phyloP scores from a whole-genome alignment of 768 basidiomycete species.

The Wakefieldia striispora region DNA sequence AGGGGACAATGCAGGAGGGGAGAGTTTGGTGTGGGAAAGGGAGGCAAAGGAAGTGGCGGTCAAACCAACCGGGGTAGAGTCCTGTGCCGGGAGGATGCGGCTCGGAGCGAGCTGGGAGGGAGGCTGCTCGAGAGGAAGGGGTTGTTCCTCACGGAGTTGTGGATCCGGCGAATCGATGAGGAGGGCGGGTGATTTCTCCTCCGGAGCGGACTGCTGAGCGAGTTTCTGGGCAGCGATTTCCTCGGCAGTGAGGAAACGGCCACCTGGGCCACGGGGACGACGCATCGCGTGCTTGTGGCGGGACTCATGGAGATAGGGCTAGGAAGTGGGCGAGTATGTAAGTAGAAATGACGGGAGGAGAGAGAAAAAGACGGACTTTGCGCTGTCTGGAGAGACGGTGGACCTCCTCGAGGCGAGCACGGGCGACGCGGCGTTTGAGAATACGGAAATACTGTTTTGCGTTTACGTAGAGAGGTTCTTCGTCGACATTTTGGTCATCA shows the following conservation, averaged over 20 bases:
- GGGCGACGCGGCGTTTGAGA: constrained; percentile 88
- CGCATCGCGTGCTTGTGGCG: constrained; percentile 98
- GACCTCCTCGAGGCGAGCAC: constrained; percentile 90
- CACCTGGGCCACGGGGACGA: constrained; percentile 93
- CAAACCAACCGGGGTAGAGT: constrained; percentile 6
- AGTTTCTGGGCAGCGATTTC: constrained; percentile 86
- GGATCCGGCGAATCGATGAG: constrained; percentile 19
- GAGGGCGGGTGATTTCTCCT: constrained; percentile 19
- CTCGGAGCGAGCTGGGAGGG: constrained; percentile 18
- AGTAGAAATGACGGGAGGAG: not conserved
- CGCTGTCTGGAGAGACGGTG: constrained; percentile 89
- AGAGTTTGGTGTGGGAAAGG: constrained; percentile 24
- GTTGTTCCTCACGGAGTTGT: constrained; percentile 8
- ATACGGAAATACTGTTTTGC: constrained; percentile 99
- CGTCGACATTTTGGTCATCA: constrained; percentile 61
- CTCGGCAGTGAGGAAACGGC: constrained; percentile 94
- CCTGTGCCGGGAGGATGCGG: constrained; percentile 19
- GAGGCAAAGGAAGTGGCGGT: constrained; percentile 16
- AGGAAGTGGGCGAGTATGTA: constrained; percentile 7
- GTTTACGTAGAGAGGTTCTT: constrained; percentile 98
- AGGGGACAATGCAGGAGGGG: constrained; percentile 19
- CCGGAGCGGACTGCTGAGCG: constrained; percentile 26
- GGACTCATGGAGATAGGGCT: constrained; percentile 99
- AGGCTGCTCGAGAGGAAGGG: constrained; percentile 8
- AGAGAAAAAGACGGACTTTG: constrained; percentile 55